Conservation (phyloP, 169 alveolate genomes). For the Eimeria falciformis region DNA sequence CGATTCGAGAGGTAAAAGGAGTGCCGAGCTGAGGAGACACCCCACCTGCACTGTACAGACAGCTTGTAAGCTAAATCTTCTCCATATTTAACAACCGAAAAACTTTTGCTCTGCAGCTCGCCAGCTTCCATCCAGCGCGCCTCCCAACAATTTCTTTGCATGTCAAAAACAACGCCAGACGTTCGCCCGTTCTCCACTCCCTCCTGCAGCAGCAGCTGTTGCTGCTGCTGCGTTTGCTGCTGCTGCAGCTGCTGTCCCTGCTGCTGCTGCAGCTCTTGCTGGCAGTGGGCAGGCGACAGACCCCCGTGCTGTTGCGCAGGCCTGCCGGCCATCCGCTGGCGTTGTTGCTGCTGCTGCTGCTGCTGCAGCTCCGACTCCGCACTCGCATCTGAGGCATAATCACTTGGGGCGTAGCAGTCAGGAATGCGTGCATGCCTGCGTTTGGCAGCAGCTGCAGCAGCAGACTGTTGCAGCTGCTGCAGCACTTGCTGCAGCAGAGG, state of each 20-base stretch:
- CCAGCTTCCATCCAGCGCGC: constrained; percentile 62
- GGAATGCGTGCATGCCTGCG: background rate
- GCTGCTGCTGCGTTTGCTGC: constrained; percentile 24
- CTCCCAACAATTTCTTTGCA: constrained; percentile 45
- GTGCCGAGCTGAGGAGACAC: no score
- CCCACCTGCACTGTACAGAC: constrained; percentile 66
- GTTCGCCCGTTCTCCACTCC: background rate
- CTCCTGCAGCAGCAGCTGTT: constrained; percentile 14
- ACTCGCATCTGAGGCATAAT: constrained; percentile 1
- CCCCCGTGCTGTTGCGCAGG: background rate
- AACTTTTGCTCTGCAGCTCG: background rate
- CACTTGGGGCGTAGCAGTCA: background rate
- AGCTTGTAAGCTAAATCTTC: constrained; percentile 44
- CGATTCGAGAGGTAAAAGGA: no score
- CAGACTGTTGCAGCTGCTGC: constrained; percentile 27
- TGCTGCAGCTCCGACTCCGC: constrained; percentile 3
- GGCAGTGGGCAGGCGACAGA: background rate
- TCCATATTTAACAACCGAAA: constrained; percentile 57
- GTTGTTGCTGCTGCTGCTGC: constrained; percentile 18
- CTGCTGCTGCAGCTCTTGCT: background rate
- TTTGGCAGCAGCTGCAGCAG: constrained; percentile 2
- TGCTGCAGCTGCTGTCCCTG: background rate
- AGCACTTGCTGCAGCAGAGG: background rate
- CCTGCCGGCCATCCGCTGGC: background rate
- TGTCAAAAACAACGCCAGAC: constrained; percentile 26